Conservation (phyloP, 2,329 filamentous ascomycete genomes). For the Colletotrichum tropicicola region DNA sequence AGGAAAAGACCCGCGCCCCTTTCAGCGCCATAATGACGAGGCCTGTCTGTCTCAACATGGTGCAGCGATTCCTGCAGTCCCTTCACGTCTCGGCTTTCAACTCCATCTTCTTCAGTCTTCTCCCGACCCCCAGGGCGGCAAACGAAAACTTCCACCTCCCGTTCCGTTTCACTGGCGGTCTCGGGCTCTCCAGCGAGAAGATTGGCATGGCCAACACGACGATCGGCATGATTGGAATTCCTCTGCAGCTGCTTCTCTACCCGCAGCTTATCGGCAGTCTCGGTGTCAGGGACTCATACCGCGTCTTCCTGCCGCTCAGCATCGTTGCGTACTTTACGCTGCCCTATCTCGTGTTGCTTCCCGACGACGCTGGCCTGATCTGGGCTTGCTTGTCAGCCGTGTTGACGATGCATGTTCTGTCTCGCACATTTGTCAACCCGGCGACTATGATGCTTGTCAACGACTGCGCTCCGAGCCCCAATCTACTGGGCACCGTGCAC, state of each 20-base stretch:
- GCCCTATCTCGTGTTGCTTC: constrained; percentile 34
- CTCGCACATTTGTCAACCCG: constrained; percentile 35
- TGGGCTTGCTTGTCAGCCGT: constrained; percentile 32
- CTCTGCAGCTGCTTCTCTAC: constrained; percentile 35
- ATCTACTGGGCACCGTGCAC: constrained; percentile 35
- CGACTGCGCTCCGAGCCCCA: constrained; percentile 34
- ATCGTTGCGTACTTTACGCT: constrained; percentile 33
- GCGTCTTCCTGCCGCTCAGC: constrained; percentile 34
- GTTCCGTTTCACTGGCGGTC: constrained; percentile 34
- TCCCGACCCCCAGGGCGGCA: constrained; percentile 28
- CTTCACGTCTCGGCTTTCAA: constrained; percentile 34
- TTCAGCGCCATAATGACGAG: constrained; percentile 30
- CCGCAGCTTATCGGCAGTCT: constrained; percentile 30
- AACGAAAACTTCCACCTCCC: constrained; percentile 15
- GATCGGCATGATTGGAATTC: constrained; percentile 35
- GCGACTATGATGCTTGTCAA: constrained; percentile 38
- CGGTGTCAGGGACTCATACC: constrained; percentile 32
- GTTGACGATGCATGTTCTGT: constrained; percentile 33
- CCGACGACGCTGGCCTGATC: constrained; percentile 22
- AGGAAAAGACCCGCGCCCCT: background rate
- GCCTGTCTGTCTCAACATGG: constrained; percentile 31
- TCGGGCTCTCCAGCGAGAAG: constrained; percentile 35
- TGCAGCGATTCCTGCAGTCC: constrained; percentile 18
- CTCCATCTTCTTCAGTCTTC: constrained; percentile 34
- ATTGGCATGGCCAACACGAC: constrained; percentile 36